These are phyloP conservation scores for Bacterosira constricta DNA, from an alignment of 108 stramenopile species.

Conservation along the genomic window DNA sequence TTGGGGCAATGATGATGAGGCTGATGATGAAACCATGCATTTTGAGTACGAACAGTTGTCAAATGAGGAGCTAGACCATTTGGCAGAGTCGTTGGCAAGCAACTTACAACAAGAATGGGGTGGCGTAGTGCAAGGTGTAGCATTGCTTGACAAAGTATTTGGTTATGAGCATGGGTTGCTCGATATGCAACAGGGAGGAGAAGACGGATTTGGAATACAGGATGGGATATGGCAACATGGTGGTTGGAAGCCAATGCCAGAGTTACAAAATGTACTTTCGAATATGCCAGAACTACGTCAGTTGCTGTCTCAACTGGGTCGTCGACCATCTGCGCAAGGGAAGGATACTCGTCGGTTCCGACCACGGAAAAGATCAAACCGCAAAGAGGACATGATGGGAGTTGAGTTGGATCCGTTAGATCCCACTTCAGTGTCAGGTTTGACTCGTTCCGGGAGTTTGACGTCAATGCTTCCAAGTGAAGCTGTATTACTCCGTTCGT, in stretches of 20 bases:
- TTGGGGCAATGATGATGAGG: slow-evolving; percentile 16
- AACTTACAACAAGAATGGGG: slow-evolving; percentile 51
- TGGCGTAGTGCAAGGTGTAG: slow-evolving; percentile 55
- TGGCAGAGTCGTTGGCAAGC: slow-evolving; percentile 50
- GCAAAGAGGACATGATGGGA: slow-evolving; percentile 57
- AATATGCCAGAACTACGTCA: slow-evolving; percentile 62
- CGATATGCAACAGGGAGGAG: slow-evolving; percentile 29
- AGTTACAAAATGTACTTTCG: slow-evolving; percentile 51
- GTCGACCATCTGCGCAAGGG: slow-evolving; percentile 60
- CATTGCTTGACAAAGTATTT: slow-evolving; percentile 64
- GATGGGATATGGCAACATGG: slow-evolving; percentile 74
- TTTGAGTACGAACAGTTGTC: slow-evolving; percentile 23
- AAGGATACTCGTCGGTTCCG: slow-evolving; percentile 56
- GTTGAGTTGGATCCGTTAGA: slow-evolving; percentile 62
- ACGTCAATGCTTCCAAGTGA: slow-evolving; percentile 80
- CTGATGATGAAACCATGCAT: slow-evolving; percentile 24
- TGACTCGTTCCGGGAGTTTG: slow-evolving; percentile 61
- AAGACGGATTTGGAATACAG: slow-evolving; percentile 65
- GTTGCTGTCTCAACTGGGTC: slow-evolving; percentile 52
- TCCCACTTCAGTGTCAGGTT: slow-evolving; percentile 58
- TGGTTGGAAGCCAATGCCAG: slow-evolving; percentile 66
- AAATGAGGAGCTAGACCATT: slow-evolving; percentile 24
- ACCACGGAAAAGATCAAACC: slow-evolving; percentile 46
- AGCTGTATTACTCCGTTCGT: slow-evolving; percentile 59
- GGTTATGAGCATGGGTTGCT: slow-evolving; percentile 68